Percentiles rank a stretch among this genome's conserved stretches.
Conservation (phyloP, 148 eudicot genomes). For the Chenopodium berlandieri region DNA sequence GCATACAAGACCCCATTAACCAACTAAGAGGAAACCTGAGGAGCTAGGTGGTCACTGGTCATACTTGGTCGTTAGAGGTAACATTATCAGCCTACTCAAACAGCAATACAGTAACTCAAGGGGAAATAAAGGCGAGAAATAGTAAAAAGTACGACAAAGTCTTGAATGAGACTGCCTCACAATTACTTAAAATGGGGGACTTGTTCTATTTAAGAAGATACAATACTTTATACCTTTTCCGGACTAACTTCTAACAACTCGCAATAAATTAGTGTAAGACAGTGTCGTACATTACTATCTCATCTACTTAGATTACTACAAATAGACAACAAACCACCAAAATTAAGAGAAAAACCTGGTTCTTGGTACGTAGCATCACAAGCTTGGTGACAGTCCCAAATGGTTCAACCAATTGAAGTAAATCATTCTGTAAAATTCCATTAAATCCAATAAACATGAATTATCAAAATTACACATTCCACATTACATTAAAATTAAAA, state of each 20-base stretch:
- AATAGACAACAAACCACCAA: not conserved
- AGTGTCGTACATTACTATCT: not conserved
- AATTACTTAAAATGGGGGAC: too few species aligned
- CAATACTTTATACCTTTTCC: not conserved
- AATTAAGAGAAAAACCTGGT: conserved; percentile 27
- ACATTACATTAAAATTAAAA: not conserved
- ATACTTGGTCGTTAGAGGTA: too few species aligned
- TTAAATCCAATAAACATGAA: conserved; percentile 5
- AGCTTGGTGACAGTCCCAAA: conserved; percentile 41
- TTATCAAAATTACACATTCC: not conserved
- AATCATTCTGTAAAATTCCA: conserved; percentile 34
- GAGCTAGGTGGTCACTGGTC: too few species aligned
- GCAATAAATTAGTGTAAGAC: not conserved
- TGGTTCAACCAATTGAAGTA: conserved; percentile 37
- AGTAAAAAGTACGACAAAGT: not conserved
- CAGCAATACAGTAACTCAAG: not conserved
- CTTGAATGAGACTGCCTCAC: not conserved
- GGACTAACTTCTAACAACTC: not conserved
- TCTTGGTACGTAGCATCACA: conserved; percentile 45
- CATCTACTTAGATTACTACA: not conserved
- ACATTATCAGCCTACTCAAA: not conserved
- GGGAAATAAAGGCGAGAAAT: too few species aligned
- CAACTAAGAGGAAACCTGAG: too few species aligned
- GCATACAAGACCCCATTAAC: too few species aligned
- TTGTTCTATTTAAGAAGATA: too few species aligned